Conservation (phyloP, 331 rosid genomes). For the Acacia concinna region DNA sequence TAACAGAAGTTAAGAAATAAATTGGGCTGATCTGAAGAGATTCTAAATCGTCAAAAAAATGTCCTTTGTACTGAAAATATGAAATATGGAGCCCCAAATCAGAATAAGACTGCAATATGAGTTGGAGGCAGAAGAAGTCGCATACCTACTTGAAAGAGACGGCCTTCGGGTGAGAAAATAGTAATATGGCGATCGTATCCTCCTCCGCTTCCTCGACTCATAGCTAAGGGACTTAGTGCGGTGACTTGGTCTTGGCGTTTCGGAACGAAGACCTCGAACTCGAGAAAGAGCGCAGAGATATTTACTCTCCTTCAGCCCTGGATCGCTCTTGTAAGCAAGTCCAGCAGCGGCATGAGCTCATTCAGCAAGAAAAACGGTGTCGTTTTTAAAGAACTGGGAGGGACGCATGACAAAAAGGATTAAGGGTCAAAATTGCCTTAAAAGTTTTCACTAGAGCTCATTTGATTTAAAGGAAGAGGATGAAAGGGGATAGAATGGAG, state of each 20-base stretch:
- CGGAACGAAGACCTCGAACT: background rate
- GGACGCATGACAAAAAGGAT: too few relatives aligned
- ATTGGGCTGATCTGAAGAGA: background rate
- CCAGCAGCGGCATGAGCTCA: background rate
- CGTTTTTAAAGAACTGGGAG: background rate
- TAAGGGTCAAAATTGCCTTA: too few relatives aligned
- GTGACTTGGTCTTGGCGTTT: background rate
- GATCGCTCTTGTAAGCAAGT: background rate
- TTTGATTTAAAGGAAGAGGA: too few relatives aligned
- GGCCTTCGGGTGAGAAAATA: constrained; percentile 96
- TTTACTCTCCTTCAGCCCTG: background rate
- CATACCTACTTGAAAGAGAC: constrained; percentile 98
- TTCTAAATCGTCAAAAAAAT: background rate
- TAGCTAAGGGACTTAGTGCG: constrained; percentile 28
- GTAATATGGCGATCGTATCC: constrained; percentile 99
- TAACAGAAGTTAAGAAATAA: background rate
- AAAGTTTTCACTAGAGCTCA: too few relatives aligned
- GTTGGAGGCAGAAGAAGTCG: background rate
- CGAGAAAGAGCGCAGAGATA: background rate
- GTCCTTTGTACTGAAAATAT: background rate
- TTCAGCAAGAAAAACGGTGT: background rate
- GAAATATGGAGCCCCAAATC: background rate
- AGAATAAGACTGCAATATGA: background rate
- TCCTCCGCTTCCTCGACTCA: constrained; percentile 99
- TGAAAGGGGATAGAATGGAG: too few relatives aligned